A percentile compares a stretch with the other conserved stretches of the same genome.
Conservation (phyloP, 2,329 filamentous ascomycete species). For the Fusarium caatingaense region DNA sequence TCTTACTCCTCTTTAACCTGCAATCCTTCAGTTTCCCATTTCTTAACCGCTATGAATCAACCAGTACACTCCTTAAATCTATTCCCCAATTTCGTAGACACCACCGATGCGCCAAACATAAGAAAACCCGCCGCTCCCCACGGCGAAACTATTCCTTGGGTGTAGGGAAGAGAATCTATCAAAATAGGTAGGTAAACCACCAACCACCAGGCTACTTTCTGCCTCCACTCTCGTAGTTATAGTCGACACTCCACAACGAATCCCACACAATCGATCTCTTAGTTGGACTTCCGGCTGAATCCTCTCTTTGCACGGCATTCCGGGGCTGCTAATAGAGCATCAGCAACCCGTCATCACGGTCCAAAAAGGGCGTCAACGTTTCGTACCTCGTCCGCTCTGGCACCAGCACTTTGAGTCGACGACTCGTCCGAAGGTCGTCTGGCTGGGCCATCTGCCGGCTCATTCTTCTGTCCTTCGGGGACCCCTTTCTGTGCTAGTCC, state of each 20-base stretch:
- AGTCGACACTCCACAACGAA: constrained; percentile 70
- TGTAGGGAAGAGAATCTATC: constrained; percentile 5
- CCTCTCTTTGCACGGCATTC: constrained; percentile 53
- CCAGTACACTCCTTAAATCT: constrained; percentile 17
- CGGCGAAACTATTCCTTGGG: constrained; percentile 14
- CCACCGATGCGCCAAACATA: constrained; percentile 25
- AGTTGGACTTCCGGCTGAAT: constrained; percentile 54
- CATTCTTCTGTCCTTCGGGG: constrained; percentile 30
- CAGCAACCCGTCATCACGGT: constrained; percentile 57
- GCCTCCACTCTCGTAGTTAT: constrained; percentile 62
- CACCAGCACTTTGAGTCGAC: constrained; percentile 37
- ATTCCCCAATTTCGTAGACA: constrained; percentile 22
- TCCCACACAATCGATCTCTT: constrained; percentile 71
- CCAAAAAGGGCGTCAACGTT: constrained; percentile 64
- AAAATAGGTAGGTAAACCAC: background rate
- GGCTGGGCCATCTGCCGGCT: constrained; percentile 29
- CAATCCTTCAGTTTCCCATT: background rate
- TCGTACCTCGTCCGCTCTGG: constrained; percentile 63
- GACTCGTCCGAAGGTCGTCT: constrained; percentile 46
- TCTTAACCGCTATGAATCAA: constrained; percentile 2
- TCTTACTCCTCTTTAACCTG: background rate
- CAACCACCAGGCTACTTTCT: constrained; percentile 38
- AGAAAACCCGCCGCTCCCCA: constrained; percentile 26
- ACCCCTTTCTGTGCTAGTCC: constrained; percentile 28
- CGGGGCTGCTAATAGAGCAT: constrained; percentile 47